Evolutionary conservation across 768 basidiomycete species (phyloP), one percentile per base, ranked within the genome.

Genomic region (Trametes coccinea): DNA sequence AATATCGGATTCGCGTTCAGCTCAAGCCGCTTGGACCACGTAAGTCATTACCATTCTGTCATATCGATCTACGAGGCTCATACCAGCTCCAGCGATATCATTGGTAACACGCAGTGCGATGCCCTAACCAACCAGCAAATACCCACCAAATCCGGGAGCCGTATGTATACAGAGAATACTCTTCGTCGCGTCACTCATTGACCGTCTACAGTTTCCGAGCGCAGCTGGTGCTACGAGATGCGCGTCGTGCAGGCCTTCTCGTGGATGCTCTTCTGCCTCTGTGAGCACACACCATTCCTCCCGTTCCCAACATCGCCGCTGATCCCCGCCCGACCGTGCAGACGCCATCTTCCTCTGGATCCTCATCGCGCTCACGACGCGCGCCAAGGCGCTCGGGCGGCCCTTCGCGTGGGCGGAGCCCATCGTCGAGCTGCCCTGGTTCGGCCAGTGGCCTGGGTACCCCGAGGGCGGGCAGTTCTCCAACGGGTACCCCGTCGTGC

Each of bases 191-290:
- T 37, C 11, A 22, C 22, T 11, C 34, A 37, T 11, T 49, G 33
- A 31, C 47, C 9, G 53, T 46, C 27, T 16, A n/a, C 54, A 92
- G 91, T 83, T 58, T 81, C 82, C 53, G 73, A 74, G 7, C 76
- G 77, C 65, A 71, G 75, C 30, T 92, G 81, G 65, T 93, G 91
- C 71, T 88, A 89, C 71, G 83, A 90, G 69, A 89, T 92, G 87
- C 90, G 88, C 73, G 85, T 86, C 48, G 79, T 90, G 37, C 83
- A 91, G 65, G 89, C 88, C 2, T 83, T 92, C 70, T 91, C 90
- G 0, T 92, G 91, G 91, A 78, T 83, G 69, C 74, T 84, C 53
- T 92, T 92, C 68, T 77, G 78, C 59, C 66, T 80, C 49, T 78
- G 82, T 83, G 44, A 34, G 80, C 71, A 45, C 55, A 14, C 54